A percentile compares a stretch with the other conserved stretches of the same genome.
These are phyloP conservation scores for Zygosaccharomyces pseudobailii DNA, from an alignment of 1,139 yeast species.

Conservation along the genomic window DNA sequence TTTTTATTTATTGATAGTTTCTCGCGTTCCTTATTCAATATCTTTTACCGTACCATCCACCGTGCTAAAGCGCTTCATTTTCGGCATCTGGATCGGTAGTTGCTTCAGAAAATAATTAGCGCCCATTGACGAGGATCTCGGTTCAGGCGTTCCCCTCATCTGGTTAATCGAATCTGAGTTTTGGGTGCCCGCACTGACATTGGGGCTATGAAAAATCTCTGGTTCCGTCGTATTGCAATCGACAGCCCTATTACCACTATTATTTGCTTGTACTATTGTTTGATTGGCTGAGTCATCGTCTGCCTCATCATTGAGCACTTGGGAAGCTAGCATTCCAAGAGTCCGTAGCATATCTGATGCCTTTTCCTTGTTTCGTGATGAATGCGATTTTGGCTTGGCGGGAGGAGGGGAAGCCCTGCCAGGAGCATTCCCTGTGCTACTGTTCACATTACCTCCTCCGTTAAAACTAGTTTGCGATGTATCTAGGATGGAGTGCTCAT, in stretches of 20 bases:
- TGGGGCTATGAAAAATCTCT: constrained; percentile 15
- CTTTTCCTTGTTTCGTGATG: constrained; percentile 6
- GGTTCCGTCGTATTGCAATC: constrained; percentile 24
- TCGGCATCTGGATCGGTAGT: constrained; percentile 18
- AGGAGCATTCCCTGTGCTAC: constrained; percentile 2
- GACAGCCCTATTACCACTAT: constrained; percentile 2
- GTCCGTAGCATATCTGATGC: constrained; percentile 40
- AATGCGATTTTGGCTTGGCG: constrained; percentile 2
- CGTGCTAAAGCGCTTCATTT: constrained; percentile 28
- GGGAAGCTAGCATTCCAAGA: constrained; percentile 44
- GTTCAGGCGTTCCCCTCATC: neutral
- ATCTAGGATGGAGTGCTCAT: constrained; percentile 15
- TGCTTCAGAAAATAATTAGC: constrained; percentile 1
- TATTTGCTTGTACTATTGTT: constrained; percentile 20
- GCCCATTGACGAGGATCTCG: constrained; percentile 3
- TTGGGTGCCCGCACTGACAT: constrained; percentile 3
- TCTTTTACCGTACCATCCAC: constrained; percentile 21
- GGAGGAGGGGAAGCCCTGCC: constrained; percentile 3
- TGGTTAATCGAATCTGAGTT: neutral
- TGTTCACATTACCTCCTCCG: neutral
- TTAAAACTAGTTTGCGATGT: constrained; percentile 3
- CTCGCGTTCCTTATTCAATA: constrained; percentile 4
- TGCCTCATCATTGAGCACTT: constrained; percentile 41
- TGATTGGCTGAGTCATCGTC: constrained; percentile 25
- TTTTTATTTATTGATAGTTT: neutral